A percentile compares a stretch with the other conserved stretches of the same genome.
Evolutionary conservation across 192 early-diverging fungal genomes (phyloP).

Genomic region (Umbelopsis ramanniana): DNA sequence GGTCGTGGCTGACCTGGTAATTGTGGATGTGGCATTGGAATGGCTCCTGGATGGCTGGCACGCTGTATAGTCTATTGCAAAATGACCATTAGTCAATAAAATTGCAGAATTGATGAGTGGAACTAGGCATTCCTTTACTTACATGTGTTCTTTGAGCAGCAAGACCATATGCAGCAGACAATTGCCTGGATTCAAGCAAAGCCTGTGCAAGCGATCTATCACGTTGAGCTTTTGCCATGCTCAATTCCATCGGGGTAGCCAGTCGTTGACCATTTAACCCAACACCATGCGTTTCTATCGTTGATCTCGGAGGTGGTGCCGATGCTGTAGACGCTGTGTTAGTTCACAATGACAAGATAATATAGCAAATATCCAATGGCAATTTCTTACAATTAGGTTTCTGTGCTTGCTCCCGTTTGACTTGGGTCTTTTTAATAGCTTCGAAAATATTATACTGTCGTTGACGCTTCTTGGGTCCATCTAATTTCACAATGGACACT

Average conservation of each 20-base stretch:
- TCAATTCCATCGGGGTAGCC: constrained; percentile 58
- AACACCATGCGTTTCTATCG: constrained; percentile 46
- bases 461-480: constrained; percentile 41
- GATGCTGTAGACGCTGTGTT: constrained; percentile 28
- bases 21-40: constrained; percentile 22
- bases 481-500: constrained; percentile 29
- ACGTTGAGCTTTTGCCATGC: constrained; percentile 51
- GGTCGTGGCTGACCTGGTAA: constrained; percentile 32
- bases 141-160: constrained; percentile 40
- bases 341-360: not conserved
- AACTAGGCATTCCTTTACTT: constrained; percentile 17
- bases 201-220: constrained; percentile 56
- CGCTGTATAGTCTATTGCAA: constrained; percentile 1
- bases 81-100: not conserved
- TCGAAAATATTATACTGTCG: constrained; percentile 62
- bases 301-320: constrained; percentile 42
- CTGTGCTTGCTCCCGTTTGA: constrained; percentile 57
- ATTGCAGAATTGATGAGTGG: no score
- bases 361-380: not conserved
- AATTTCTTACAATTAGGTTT: constrained; percentile 35
- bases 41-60: constrained; percentile 33
- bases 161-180: constrained; percentile 50
- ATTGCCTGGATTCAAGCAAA: constrained; percentile 52
- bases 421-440: constrained; percentile 62
- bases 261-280: constrained; percentile 33